Conservation (phyloP, 2,329 filamentous ascomycete genomes). For the Clonostachys byssicola region DNA sequence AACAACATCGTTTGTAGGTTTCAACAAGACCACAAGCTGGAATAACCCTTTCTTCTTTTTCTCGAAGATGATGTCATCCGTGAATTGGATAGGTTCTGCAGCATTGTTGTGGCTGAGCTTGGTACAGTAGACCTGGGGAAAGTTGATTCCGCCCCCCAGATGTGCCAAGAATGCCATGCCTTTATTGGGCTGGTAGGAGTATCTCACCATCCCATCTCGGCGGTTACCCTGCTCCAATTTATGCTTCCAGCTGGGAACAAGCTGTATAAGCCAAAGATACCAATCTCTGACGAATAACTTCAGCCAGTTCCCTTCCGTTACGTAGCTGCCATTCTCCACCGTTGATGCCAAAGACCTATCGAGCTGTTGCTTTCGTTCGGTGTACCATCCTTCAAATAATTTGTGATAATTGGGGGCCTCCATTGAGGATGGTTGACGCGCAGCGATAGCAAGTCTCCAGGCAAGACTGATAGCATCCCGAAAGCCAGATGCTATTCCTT, state of each 20-base stretch:
- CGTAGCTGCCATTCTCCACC: slow-evolving; percentile 6
- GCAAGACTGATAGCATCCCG: slow-evolving; percentile 24
- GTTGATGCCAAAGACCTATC: slow-evolving; percentile 7
- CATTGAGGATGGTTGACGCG: background rate
- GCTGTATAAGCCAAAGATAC: slow-evolving; percentile 8
- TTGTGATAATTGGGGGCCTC: background rate
- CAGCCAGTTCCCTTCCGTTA: slow-evolving; percentile 3
- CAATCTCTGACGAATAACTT: slow-evolving; percentile 9
- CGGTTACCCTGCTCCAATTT: slow-evolving; percentile 5
- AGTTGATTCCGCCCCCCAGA: slow-evolving; percentile 1
- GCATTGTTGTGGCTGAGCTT: background rate
- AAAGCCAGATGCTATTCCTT: slow-evolving; percentile 27
- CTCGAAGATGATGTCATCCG: slow-evolving; percentile 7
- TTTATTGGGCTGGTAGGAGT: slow-evolving; percentile 1
- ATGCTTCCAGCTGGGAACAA: slow-evolving; percentile 6
- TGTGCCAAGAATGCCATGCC: slow-evolving; percentile 6
- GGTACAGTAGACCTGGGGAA: slow-evolving; percentile 3
- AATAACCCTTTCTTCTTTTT: background rate
- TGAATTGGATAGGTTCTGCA: slow-evolving; percentile 1
- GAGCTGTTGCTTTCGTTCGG: slow-evolving; percentile 10
- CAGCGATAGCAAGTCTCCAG: slow-evolving; percentile 18
- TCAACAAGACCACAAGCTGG: background rate
- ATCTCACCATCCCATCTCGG: slow-evolving; percentile 3
- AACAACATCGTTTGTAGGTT: background rate
- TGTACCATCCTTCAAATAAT: slow-evolving; percentile 6